A percentile compares a stretch with the other conserved stretches of the same genome.
These are phyloP conservation scores for Phaeosphaeria sp. DNA, from an alignment of 2,329 filamentous ascomycete genomes.

Conservation along the genomic window DNA sequence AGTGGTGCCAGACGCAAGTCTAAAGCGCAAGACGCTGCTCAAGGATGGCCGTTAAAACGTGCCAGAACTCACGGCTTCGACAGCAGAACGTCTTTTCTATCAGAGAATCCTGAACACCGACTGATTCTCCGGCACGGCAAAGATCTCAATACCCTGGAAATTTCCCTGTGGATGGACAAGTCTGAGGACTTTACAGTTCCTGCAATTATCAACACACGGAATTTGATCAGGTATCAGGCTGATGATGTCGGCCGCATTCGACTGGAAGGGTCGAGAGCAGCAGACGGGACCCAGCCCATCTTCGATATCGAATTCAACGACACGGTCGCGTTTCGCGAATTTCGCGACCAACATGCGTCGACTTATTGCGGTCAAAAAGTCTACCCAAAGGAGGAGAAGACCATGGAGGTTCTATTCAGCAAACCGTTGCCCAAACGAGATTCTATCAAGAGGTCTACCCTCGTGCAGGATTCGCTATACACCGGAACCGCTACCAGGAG, in stretches of 20 bases:
- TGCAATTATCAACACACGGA: conserved; percentile 10
- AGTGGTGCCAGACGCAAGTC: conserved; percentile 4
- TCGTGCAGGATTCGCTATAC: conserved; percentile 1
- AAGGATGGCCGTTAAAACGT: conserved; percentile 23
- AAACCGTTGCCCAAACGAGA: conserved; percentile 17
- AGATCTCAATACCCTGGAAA: background rate
- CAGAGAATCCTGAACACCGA: background rate
- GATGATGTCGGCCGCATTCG: conserved; percentile 29
- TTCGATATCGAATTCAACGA: conserved; percentile 33
- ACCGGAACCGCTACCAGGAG: background rate
- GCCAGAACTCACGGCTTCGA: conserved; percentile 23
- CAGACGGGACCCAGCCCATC: conserved; percentile 11
- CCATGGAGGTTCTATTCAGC: conserved; percentile 22
- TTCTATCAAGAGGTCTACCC: conserved; percentile 10
- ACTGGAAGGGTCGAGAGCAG: conserved; percentile 17
- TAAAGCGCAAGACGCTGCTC: background rate
- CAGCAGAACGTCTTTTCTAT: background rate
- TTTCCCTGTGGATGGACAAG: background rate
- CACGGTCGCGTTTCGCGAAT: conserved; percentile 9
- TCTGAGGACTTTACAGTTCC: background rate
- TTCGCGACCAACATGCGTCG: conserved; percentile 10
- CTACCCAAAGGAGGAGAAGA: background rate
- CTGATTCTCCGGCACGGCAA: background rate
- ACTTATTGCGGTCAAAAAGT: background rate
- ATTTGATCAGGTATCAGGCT: conserved; percentile 16